phyloP scores from a whole-genome alignment of 805 yeast species.

The Metschnikowia picachoensis region DNA sequence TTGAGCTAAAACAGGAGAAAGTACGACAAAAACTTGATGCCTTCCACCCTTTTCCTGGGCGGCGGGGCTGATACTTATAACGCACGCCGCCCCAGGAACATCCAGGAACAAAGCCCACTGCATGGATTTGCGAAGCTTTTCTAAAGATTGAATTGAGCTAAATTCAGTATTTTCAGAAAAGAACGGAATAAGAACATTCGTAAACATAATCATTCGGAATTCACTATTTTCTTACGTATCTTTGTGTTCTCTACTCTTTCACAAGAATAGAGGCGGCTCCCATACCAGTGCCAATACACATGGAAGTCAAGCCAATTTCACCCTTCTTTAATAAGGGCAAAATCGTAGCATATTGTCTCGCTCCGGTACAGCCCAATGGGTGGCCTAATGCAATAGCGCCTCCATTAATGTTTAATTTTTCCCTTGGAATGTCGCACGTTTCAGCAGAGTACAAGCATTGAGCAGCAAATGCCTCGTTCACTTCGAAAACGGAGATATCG shows the following conservation, averaged over 20 bases:
- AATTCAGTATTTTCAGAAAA: no score
- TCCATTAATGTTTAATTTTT: slow-evolving; percentile 64
- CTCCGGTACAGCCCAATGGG: slow-evolving; percentile 66
- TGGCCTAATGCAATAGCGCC: slow-evolving; percentile 97
- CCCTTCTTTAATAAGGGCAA: slow-evolving; percentile 75
- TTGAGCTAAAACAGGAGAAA: no score
- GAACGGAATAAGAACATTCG: no score
- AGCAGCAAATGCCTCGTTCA: slow-evolving; percentile 96
- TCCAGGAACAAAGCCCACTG: no score
- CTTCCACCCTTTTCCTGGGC: no score
- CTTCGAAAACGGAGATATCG: slow-evolving; percentile 76
- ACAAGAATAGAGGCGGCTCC: slow-evolving; percentile 91
- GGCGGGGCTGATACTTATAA: no score
- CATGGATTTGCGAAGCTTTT: no score
- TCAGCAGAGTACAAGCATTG: slow-evolving; percentile 79
- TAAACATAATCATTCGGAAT: no score
- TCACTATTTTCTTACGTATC: no score
- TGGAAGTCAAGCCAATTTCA: slow-evolving; percentile 85
- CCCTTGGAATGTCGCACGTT: slow-evolving; percentile 59
- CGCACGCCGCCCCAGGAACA: no score
- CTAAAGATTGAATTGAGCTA: no score
- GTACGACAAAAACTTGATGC: no score
- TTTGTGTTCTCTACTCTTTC: slow-evolving; percentile 51
- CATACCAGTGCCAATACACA: slow-evolving; percentile 99
- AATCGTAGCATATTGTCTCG: slow-evolving; percentile 88